These are phyloP conservation scores for Septoria linicola DNA, from an alignment of 2,329 filamentous ascomycete species.

Conservation along the genomic window DNA sequence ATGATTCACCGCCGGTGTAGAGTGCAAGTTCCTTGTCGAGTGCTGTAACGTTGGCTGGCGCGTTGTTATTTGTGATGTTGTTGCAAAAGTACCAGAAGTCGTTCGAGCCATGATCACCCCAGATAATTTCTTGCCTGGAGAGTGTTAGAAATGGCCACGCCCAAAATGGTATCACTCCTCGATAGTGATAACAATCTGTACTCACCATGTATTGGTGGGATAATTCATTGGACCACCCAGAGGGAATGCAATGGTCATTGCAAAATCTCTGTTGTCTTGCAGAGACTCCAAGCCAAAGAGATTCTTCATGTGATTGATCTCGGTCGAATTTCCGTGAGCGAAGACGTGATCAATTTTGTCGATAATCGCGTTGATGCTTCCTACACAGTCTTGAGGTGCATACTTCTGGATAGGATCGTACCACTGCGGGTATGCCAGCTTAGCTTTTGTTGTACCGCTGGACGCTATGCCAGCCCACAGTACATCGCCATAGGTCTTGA, in stretches of 20 bases:
- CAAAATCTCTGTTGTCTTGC: conserved; percentile 55
- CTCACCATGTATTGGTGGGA: conserved; percentile 51
- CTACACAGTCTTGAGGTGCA: conserved; percentile 59
- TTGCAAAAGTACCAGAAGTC: conserved; percentile 56
- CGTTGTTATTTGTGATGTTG: conserved; percentile 51
- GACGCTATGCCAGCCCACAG: conserved; percentile 76
- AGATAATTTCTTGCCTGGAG: conserved; percentile 57
- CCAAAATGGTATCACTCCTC: no score
- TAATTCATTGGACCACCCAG: conserved; percentile 41
- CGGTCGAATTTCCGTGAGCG: conserved; percentile 42
- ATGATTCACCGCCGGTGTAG: conserved; percentile 52
- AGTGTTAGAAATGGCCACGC: no score
- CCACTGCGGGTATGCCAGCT: conserved; percentile 68
- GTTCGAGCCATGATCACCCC: conserved; percentile 44
- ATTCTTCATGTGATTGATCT: conserved; percentile 51
- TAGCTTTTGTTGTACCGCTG: conserved; percentile 73
- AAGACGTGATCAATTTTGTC: conserved; percentile 58
- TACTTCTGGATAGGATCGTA: conserved; percentile 59
- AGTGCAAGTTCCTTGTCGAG: conserved; percentile 50
- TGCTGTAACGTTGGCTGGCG: conserved; percentile 45
- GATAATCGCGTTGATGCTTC: conserved; percentile 56
- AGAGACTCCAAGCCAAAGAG: conserved; percentile 53
- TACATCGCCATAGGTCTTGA: conserved; percentile 58
- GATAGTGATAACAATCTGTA: no score
- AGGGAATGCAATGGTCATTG: conserved; percentile 47